phyloP scores from a whole-genome alignment of 169 alveolate species.

The Cryptosporidium parvum region DNA sequence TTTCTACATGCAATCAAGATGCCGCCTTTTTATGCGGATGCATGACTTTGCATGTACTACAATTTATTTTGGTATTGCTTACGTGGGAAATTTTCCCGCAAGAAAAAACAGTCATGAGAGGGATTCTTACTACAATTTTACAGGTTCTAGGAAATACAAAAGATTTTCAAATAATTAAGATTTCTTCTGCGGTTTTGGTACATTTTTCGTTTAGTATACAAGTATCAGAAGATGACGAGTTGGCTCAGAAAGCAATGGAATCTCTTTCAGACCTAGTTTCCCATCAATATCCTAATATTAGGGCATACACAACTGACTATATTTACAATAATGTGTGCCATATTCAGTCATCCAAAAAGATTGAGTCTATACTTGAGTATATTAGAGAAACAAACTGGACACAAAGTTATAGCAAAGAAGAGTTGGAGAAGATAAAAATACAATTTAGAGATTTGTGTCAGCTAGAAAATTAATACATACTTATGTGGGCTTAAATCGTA shows the following conservation, averaged over 20 bases:
- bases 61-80: slow-evolving; percentile 20
- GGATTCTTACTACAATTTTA: not conserved
- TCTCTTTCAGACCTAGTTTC: slow-evolving; percentile 23
- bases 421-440: not conserved
- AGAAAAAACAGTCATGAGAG: not conserved
- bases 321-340: slow-evolving; percentile 56
- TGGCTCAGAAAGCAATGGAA: not conserved
- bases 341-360: slow-evolving; percentile 13
- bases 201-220: slow-evolving; percentile 13
- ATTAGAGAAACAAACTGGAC: slow-evolving; percentile 44
- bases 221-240: not conserved
- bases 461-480: not conserved
- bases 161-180: slow-evolving; percentile 20
- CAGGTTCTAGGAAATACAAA: not conserved
- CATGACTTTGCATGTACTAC: slow-evolving; percentile 32
- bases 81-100: slow-evolving; percentile 41
- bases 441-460: not conserved
- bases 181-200: slow-evolving; percentile 12
- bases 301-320: slow-evolving; percentile 49
- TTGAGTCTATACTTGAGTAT: slow-evolving; percentile 10
- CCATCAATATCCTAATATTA: slow-evolving; percentile 54
- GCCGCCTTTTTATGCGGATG: slow-evolving; percentile 13
- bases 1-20: not conserved
- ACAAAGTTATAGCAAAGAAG: not conserved
- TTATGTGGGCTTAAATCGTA: not conserved